phyloP scores from a whole-genome alignment of 148 eudicot genomes.

The Fagopyrum tataricum region DNA sequence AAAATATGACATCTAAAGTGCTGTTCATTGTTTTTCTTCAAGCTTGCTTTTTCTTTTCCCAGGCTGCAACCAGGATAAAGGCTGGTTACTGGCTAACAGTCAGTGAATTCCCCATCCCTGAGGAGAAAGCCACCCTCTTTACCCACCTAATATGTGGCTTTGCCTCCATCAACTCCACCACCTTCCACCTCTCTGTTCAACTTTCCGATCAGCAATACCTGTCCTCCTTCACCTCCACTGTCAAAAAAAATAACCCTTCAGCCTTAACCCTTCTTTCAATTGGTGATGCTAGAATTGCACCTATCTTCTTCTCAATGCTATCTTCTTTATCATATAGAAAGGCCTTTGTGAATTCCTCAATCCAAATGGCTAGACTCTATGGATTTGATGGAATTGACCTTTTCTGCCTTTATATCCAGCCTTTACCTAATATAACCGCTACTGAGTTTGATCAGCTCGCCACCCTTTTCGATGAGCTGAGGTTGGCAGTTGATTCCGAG shows the following conservation, averaged over 20 bases:
- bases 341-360: constrained; percentile 2
- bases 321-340: neutral
- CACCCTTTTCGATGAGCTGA: neutral
- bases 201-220: neutral
- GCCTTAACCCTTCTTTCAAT: neutral
- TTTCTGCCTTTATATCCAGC: neutral
- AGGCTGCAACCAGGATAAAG: neutral
- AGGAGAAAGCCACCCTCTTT: neutral
- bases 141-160: constrained; percentile 4
- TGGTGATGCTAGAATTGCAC: constrained; percentile 1
- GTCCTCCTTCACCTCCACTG: neutral
- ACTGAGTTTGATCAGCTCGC: neutral
- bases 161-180: constrained; percentile 1
- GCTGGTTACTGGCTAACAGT: constrained; percentile 5
- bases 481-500: neutral
- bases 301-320: neutral
- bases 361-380: constrained; percentile 3
- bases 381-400: neutral
- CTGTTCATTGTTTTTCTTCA: neutral
- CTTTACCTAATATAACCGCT: neutral
- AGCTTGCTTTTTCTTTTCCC: neutral
- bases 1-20: neutral
- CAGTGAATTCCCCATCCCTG: neutral
- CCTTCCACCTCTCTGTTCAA: neutral
- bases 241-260: neutral